Conservation (phyloP, 2,329 filamentous ascomycete species). For the Neopestalotiopsis sp. region DNA sequence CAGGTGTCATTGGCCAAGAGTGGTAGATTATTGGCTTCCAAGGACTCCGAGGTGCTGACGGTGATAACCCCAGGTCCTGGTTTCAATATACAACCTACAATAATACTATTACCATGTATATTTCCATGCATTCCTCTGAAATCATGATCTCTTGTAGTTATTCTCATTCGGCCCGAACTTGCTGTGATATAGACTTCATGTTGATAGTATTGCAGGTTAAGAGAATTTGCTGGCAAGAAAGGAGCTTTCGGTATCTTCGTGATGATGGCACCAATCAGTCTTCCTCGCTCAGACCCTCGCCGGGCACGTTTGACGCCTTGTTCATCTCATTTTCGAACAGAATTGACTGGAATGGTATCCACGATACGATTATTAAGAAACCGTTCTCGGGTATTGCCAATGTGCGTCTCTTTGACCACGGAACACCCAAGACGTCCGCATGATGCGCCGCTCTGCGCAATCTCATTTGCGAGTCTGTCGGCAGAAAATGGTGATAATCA, state of each 20-base stretch:
- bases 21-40: not conserved
- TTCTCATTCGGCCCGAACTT: not conserved
- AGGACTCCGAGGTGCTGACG: not conserved
- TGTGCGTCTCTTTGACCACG: too few species aligned
- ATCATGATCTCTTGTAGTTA: not conserved
- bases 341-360: too few species aligned
- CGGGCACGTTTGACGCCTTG: too few species aligned
- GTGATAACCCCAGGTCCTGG: not conserved
- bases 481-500: not conserved
- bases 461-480: not conserved
- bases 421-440: too few species aligned
- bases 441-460: not conserved
- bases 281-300: not conserved
- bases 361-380: too few species aligned
- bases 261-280: not conserved
- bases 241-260: not conserved
- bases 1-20: not conserved
- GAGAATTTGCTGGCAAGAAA: not conserved
- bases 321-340: too few species aligned
- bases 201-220: not conserved
- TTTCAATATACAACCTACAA: not conserved
- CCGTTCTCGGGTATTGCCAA: too few species aligned
- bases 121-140: too few species aligned
- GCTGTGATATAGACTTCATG: not conserved
- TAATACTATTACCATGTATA: not conserved